Percentiles rank a stretch among this genome's conserved stretches.
These are phyloP conservation scores for Termitomyces sp. DNA, from an alignment of 768 basidiomycete species.

Conservation along the genomic window DNA sequence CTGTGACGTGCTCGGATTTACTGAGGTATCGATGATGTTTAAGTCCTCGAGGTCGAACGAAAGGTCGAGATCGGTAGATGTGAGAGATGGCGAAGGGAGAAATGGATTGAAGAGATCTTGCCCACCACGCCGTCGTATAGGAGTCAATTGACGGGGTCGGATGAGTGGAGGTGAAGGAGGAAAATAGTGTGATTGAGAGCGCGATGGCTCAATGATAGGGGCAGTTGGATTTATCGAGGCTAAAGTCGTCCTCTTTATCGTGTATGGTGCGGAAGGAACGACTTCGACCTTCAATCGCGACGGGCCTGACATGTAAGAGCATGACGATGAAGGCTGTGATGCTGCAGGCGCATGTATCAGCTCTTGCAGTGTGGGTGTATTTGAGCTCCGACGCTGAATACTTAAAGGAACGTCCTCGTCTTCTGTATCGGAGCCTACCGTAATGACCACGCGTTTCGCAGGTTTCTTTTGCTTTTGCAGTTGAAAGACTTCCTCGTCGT, in stretches of 20 bases:
- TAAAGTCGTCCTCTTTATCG: conserved; percentile 17
- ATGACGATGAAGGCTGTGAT: conserved; percentile 6
- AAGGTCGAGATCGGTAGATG: conserved; percentile 41
- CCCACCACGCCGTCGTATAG: conserved; percentile 44
- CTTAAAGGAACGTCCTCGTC: conserved; percentile 12
- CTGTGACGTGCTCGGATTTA: conserved; percentile 13
- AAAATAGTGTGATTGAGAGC: conserved; percentile 14
- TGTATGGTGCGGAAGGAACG: conserved; percentile 33
- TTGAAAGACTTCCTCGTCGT: conserved; percentile 15
- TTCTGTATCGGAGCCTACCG: conserved; percentile 43
- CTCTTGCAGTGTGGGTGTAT: background rate
- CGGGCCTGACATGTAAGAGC: conserved; percentile 8
- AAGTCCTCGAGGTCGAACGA: conserved; percentile 45
- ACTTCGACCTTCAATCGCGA: conserved; percentile 29
- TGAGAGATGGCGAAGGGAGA: conserved; percentile 52
- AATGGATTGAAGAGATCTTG: conserved; percentile 37
- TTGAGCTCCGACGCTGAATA: conserved; percentile 10
- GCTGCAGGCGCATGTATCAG: background rate
- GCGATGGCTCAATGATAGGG: conserved; percentile 5
- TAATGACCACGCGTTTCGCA: conserved; percentile 19
- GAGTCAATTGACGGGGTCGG: conserved; percentile 62
- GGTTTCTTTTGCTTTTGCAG: conserved; percentile 21
- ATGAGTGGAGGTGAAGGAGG: conserved; percentile 24
- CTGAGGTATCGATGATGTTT: conserved; percentile 22
- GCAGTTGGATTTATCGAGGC: conserved; percentile 8